Conservation (phyloP, 2,329 filamentous ascomycete genomes). For the Calonectria hongkongensis region DNA sequence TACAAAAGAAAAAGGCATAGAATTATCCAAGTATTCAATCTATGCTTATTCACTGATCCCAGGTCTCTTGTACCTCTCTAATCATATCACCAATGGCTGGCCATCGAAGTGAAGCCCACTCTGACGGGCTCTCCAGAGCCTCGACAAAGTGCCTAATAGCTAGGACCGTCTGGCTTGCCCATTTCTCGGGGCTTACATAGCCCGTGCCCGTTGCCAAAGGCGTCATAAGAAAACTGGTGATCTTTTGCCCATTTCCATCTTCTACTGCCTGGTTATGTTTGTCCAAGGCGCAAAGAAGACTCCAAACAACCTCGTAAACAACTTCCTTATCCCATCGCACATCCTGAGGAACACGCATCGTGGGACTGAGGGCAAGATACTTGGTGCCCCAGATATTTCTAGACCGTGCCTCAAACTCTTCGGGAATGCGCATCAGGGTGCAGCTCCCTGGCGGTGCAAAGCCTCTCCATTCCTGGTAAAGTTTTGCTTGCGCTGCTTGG, state of each 20-base stretch:
- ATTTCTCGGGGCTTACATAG: slow-evolving; percentile 65
- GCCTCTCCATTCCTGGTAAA: slow-evolving; percentile 61
- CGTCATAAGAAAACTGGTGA: slow-evolving; percentile 68
- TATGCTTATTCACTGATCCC: background rate
- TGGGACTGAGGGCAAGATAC: slow-evolving; percentile 71
- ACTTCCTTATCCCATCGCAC: slow-evolving; percentile 71
- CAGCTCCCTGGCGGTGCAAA: slow-evolving; percentile 71
- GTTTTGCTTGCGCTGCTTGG: slow-evolving; percentile 62
- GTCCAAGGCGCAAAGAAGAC: slow-evolving; percentile 68
- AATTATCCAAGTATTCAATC: no score
- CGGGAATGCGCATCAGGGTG: slow-evolving; percentile 67
- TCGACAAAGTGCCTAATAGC: slow-evolving; percentile 71
- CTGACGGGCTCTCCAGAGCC: slow-evolving; percentile 63
- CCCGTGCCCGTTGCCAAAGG: slow-evolving; percentile 71
- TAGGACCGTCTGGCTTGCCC: slow-evolving; percentile 70
- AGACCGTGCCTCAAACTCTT: slow-evolving; percentile 55
- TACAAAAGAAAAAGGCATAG: no score
- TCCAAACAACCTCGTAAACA: slow-evolving; percentile 72
- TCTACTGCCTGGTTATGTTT: slow-evolving; percentile 63
- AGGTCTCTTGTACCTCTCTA: background rate
- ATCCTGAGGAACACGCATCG: slow-evolving; percentile 67
- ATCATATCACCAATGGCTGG: background rate
- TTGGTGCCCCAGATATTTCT: slow-evolving; percentile 64
- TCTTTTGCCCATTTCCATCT: slow-evolving; percentile 52
- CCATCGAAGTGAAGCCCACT: slow-evolving; percentile 57